Evolutionary conservation across 2,329 filamentous ascomycete species (phyloP).

Genomic region (Rhynchosporium graminicola): DNA sequence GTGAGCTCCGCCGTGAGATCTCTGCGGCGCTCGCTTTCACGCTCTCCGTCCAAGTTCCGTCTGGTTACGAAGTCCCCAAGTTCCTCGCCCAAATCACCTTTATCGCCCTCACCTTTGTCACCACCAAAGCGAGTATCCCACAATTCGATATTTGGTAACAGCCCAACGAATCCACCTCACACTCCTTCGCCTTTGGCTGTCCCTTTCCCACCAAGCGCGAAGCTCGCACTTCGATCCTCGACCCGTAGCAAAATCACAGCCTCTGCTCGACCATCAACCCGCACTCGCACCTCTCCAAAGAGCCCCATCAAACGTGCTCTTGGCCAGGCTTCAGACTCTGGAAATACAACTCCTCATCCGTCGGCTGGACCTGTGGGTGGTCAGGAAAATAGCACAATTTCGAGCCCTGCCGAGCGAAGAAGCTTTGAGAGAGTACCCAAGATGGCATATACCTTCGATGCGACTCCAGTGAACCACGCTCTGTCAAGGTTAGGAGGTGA

Average conservation of each 20-base stretch:
- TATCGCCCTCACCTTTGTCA: constrained; percentile 59
- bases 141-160: constrained; percentile 40
- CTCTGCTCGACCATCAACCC: constrained; percentile 56
- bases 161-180: constrained; percentile 41
- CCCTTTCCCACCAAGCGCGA: constrained; percentile 66
- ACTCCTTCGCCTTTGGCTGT: constrained; percentile 58
- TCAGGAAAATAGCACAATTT: constrained; percentile 46
- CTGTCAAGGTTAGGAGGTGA: constrained; percentile 54
- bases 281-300: constrained; percentile 71
- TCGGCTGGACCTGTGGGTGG: constrained; percentile 34
- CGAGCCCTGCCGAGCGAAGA: constrained; percentile 48
- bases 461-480: constrained; percentile 50
- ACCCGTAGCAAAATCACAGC: constrained; percentile 58
- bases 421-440: constrained; percentile 54
- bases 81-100: constrained; percentile 54
- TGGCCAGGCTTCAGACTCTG: constrained; percentile 64
- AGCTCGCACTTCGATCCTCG: constrained; percentile 64
- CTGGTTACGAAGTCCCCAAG: constrained; percentile 51
- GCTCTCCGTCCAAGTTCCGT: constrained; percentile 90
- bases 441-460: constrained; percentile 50
- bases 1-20: constrained; percentile 79
- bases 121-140: constrained; percentile 49
- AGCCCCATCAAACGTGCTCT: constrained; percentile 81
- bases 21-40: constrained; percentile 82
- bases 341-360: constrained; percentile 59